Evolutionary conservation across 2,329 filamentous ascomycete species (phyloP), one percentile per base, ranked within the genome.

Genomic region (Lachnum nothofagi): DNA sequence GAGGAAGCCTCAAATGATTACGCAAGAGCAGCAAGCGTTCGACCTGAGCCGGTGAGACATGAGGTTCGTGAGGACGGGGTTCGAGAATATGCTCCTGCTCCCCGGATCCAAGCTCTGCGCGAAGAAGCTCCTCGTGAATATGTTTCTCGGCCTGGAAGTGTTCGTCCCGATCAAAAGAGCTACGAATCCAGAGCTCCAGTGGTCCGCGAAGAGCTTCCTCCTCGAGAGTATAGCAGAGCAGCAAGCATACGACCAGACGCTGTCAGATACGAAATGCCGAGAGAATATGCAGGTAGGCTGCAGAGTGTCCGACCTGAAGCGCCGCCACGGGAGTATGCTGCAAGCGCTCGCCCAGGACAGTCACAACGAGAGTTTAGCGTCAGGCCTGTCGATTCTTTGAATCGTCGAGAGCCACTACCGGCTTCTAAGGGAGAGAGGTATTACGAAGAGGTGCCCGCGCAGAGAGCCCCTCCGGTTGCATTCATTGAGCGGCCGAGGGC

Each of bases 191-290:
- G 43, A 31, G 48, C 48, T 38, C 37, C 44, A 16, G 41, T 44
- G 22, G 20, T 40, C 3, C 48, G 43, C 12, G 71, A 75, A 25
- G 75, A 75, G 12, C 68, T n/a, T n/a, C n/a, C 76, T 2, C 63
- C 69, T 19, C 63, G 71, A 44, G 75, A 78, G 42, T 80, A 79
- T 59, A 65, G 66, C 7, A 51, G 57, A 46, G 62, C 68, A 6
- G 44, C 77, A 3, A 84, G 80, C 62, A 76, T 79, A 25, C 75
- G 80, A 39, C 80, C 83, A 19, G 63, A 67, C 9, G 47, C 63
- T 1, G 50, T 63, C 19, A 66, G 68, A 43, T 73, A 73, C 51
- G 68, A 70, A 14, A 20, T 25, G 4, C 60, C 64, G 16, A 55
- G 59, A 44, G 66, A 68, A 16, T 75, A 74, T 53, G 66, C 67